Base-by-base conservation (phyloP, 805 yeast species). In the Nakazawaea pomicola region DNA sequence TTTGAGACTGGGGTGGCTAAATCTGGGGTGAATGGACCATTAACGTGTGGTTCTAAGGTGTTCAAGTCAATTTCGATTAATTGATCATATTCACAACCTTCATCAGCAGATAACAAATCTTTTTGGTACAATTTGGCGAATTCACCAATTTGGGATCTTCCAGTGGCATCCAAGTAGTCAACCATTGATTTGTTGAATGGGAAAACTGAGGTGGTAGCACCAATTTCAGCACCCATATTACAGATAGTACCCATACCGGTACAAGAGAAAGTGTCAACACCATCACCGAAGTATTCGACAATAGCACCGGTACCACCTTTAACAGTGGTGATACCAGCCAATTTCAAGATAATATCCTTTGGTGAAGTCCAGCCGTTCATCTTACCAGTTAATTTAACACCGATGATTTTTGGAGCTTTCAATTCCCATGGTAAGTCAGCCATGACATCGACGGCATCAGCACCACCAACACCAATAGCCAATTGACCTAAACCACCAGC, bases 211-310 rank as follows among this genome's bases (percentile, higher is more conserved):
- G 99, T 93, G 29, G 99, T 93, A 33, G 99, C 99, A 65, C 99
- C 99, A 45, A 93, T 89, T 69, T 93, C 99, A 41, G 99, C 99
- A 62, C 99, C 99, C 99, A 93, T 93, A 67, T 93, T 93, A 76
- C 98, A 91, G 63, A 93, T 91, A 46, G 99, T 93, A 47, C 95
- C 99, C 99, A 93, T 93, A 70, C 99, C 99, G 27, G 99, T 93
- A 71, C 96, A 88, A 18, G 95, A 83, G 56, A 93, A 76, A 41
- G 83, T 70, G 47, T 81, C 71, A 34, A 89, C 95, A 69, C 99
- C 99, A 41, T 81, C 88, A 59, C 99, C 99, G 58, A 87, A 91
- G 70, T 93, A 93, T 70, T 93, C 99, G 39, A 93, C 90, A 57
- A 93, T 89, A 62, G 72, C 80, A 49, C 98, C 98, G 41, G 99